A percentile compares a stretch with the other conserved stretches of the same genome.
These are phyloP conservation scores for Monosporozyma unispora DNA, from an alignment of 805 yeast genomes.

Conservation along the genomic window DNA sequence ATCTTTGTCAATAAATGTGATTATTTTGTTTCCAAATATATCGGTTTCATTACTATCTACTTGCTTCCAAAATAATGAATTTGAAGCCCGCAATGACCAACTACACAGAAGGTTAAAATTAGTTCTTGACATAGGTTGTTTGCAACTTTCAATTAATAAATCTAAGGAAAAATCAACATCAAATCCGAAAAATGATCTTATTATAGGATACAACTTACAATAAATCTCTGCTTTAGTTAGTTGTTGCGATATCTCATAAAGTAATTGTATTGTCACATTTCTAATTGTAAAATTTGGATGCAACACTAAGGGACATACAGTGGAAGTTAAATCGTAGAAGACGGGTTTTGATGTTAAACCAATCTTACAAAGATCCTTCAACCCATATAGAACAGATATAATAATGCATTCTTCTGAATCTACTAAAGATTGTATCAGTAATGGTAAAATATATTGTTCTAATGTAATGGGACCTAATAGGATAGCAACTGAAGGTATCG, in stretches of 20 bases:
- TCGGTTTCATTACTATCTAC: conserved; percentile 31
- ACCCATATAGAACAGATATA: conserved; percentile 51
- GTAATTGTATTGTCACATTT: conserved; percentile 52
- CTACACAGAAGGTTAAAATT: conserved; percentile 53
- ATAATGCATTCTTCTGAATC: conserved; percentile 82
- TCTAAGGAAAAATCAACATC: conserved; percentile 68
- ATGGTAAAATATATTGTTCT: conserved; percentile 82
- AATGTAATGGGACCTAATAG: conserved; percentile 73
- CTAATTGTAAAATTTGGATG: conserved; percentile 88
- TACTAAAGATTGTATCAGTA: conserved; percentile 70
- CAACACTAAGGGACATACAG: conserved; percentile 48
- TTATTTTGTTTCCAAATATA: conserved; percentile 37
- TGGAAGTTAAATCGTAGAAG: conserved; percentile 46
- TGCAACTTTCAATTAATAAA: conserved; percentile 55
- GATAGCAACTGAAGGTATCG: conserved; percentile 65
- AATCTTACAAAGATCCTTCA: conserved; percentile 46
- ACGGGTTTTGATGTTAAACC: conserved; percentile 46
- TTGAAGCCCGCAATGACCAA: conserved; percentile 63
- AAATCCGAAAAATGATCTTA: conserved; percentile 66
- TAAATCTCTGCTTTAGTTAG: conserved; percentile 69
- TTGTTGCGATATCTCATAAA: conserved; percentile 53
- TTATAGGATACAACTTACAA: conserved; percentile 74
- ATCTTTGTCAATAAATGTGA: conserved; percentile 22
- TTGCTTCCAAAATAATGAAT: conserved; percentile 75
- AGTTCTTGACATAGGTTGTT: conserved; percentile 56